phyloP scores from a whole-genome alignment of 768 basidiomycete species.

The Hygrocybe punicea region DNA sequence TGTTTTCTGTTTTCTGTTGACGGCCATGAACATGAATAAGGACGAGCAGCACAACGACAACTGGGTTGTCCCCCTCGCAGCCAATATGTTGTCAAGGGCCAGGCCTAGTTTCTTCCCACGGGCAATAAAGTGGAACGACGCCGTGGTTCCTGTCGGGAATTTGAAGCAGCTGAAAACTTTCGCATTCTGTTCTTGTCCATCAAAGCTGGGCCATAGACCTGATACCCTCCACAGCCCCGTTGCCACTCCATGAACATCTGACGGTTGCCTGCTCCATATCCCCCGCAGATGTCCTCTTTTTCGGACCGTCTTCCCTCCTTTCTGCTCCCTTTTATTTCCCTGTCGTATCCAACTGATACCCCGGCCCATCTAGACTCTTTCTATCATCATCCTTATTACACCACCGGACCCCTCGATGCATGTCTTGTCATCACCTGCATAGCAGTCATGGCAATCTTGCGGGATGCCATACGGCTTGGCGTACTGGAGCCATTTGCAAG shows the following conservation, averaged over 20 bases:
- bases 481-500: slow-evolving; percentile 79
- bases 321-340: slow-evolving; percentile 64
- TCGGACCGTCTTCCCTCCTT: slow-evolving; percentile 46
- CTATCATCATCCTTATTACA: slow-evolving; percentile 65
- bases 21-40: no score
- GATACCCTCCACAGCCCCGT: background rate
- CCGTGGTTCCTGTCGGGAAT: no score
- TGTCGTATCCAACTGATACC: slow-evolving; percentile 62
- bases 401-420: slow-evolving; percentile 70
- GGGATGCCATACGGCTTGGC: slow-evolving; percentile 71
- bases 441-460: slow-evolving; percentile 78
- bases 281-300: background rate
- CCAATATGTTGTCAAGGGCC: no score
- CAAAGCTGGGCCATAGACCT: background rate
- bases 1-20: no score
- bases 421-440: slow-evolving; percentile 81
- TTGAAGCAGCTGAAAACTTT: background rate
- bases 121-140: no score
- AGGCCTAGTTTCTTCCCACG: no score
- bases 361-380: slow-evolving; percentile 69
- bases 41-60: no score
- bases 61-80: no score
- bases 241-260: background rate
- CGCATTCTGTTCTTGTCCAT: background rate
- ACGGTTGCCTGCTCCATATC: background rate